Base-by-base conservation (phyloP, 1,139 yeast genomes). In the Lodderomyces margitis region DNA sequence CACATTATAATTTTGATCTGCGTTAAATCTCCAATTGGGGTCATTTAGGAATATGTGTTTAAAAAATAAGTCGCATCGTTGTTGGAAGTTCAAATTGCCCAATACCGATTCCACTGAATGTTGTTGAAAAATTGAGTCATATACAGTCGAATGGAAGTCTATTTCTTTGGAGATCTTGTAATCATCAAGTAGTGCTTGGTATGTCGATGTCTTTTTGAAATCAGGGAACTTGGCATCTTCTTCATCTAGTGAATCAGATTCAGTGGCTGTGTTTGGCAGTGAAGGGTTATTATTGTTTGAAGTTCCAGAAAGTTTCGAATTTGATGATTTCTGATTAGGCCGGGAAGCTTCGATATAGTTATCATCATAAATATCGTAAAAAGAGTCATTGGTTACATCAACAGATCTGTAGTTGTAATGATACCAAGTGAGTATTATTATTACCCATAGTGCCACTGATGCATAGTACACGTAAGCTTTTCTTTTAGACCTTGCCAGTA, bases 1-100 rank as follows among this genome's bases (percentile, higher is more conserved):
- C 14, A 56, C 47, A 10, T 52, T 52, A 21, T 53, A 54, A 21
- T 53, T 51, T 21, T 48, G 48, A 41, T 57, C 45, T 17, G 67
- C 68, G 37, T 64, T 51, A 12, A 63, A 40, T 31, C 43, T 48
- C 70, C 67, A 63, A 43, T 58, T 58, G 11, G 53, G 50, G 37
- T 60, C 54, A 3, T 49, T 34, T 1, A 51, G 41, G 45, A 53
- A 61, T 20, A 65, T 48, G 23, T 54, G 62, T 24, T 53, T 53
- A 52, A 65, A 64, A 39, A 58, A 64, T 36, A 64, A 54, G 42
- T 64, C 67, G 52, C 70, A 64, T 38, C 68, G 41, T 28, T 58
- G 46, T 14, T 50, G 49, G 37, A 62, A 61, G 21, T 45, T 39
- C 14, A 64, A 47, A 31, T 50, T 44, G 4, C 46, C 45, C 34